Evolutionary conservation across 2,329 filamentous ascomycete species (phyloP).

Genomic region (Botrytis medusae): DNA sequence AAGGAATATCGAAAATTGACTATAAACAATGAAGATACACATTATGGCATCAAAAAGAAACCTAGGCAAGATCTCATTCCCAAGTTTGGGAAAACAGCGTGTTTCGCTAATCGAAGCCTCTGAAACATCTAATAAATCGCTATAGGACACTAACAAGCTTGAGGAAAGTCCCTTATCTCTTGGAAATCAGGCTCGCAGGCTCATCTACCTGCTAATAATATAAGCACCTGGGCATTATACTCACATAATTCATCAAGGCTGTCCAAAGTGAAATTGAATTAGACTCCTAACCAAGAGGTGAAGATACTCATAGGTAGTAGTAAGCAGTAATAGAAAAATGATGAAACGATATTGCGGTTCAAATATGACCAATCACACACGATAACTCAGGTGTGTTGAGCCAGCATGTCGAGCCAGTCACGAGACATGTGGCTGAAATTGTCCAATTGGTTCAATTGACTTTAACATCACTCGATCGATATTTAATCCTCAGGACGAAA

Average conservation of each 20-base stretch:
- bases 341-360: neutral
- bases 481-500: neutral
- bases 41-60: neutral
- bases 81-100: neutral
- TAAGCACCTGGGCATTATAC: neutral
- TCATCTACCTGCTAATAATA: neutral
- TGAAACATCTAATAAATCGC: neutral
- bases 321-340: neutral
- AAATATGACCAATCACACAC: neutral
- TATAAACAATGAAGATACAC: neutral
- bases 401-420: neutral
- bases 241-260: neutral
- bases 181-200: neutral
- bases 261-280: neutral
- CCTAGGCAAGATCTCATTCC: neutral
- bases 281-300: neutral
- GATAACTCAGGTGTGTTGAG: neutral
- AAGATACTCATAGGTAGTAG: neutral
- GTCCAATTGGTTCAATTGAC: neutral
- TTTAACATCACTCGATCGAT: neutral
- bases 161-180: neutral
- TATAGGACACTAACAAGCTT: neutral
- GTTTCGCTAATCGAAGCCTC: neutral
- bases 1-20: neutral
- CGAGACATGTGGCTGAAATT: constrained; percentile 1